Base-by-base conservation (phyloP, 306 rosid genomes). In the Medicago lupulina region DNA sequence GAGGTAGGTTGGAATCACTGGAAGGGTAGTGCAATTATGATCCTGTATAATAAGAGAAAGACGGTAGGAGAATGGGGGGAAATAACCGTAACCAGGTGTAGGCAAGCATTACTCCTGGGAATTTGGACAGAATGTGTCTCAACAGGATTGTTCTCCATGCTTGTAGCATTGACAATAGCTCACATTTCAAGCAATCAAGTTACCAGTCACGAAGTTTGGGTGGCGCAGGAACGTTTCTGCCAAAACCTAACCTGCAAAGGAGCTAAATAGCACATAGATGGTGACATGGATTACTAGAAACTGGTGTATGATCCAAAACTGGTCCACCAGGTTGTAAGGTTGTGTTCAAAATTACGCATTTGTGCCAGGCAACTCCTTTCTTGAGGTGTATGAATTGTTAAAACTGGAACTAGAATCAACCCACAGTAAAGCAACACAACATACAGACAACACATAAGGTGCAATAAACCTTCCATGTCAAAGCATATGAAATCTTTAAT, bases 401-500 rank as follows among this genome's bases (percentile, higher is more conserved):
- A 3, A 65, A 65, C 49, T 18, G 18, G n/a, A 41, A 66, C 10
- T 19, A n/a, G 67, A 66, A 66, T 40, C 16, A 40, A 43, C 54
- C 7, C 3, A 43, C 51, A 39, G 53, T 66, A 66, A 11, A 40
- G 71, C 43, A 66, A 66, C 38, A 12, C 5, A 18, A 39, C 5
- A 19, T 12, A 41, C 8, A 62, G 0, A 12, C 44, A 41, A 41
- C 36, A 3, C 39, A 21, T 14, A 21, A 0, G 70, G 21, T 6
- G 12, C 1, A 8, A 38, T 16, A 40, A 65, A 31, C 36, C 34
- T 65, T 65, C 9, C 31, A 64, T 58, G 18, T 17, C 50, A 14
- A 61, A 61, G 55, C 8, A 55, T 7, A 71, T 21, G 18, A 53
- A 66, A 54, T 19, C 7, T 65, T 50, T 65, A 63, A 41, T 55